Base-by-base conservation (phyloP, 495 filamentous ascomycete species). In the Daldinia caldariorum region DNA sequence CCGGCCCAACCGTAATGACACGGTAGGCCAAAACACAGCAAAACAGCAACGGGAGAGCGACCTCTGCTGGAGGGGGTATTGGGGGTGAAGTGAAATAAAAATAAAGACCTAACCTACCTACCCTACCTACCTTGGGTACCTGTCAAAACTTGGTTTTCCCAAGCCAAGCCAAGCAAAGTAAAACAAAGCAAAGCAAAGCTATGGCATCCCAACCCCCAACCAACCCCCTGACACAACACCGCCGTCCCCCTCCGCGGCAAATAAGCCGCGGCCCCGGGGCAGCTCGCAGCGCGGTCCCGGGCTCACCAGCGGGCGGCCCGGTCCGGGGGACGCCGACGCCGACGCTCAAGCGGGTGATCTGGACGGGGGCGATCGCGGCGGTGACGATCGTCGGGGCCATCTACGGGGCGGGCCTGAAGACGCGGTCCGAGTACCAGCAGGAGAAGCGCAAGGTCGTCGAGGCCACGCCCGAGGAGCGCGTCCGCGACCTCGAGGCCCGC, bases 381-480 rank as follows among this genome's bases (percentile, higher is more conserved):
- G 78, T 86, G 32, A 84, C 81, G 20, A 76, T 81, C 32, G 80
- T 79, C 0, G 86, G 87, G 50, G 75, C 83, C 0, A 79, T 82
- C 61, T 88, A 87, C 72, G 88, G 88, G 20, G 88, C 88, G 2
- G 82, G 82, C n/a, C 73, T 90, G 34, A 89, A 89, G 77, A 83
- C 79, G 59, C 76, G 76, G 63, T 75, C 82, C 64, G 83, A 89
- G 34, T 77, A 66, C 53, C 29, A 54, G 65, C 47, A 80, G 74
- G 77, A 82, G 67, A 78, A 71, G 45, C 45, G 77, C 59, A 74
- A 77, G 56, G 34, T 77, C 35, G 32, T 69, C 16, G 76, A 79
- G 57, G 67, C 75, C 13, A 75, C 74, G 12, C 10, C 59, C 31
- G 77, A 80, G 38, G 80, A 83, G 16, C 77, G 77, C 45, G 72